These are phyloP conservation scores for Cryptosporidium tyzzeri DNA, from an alignment of 169 alveolate species.

Conservation along the genomic window DNA sequence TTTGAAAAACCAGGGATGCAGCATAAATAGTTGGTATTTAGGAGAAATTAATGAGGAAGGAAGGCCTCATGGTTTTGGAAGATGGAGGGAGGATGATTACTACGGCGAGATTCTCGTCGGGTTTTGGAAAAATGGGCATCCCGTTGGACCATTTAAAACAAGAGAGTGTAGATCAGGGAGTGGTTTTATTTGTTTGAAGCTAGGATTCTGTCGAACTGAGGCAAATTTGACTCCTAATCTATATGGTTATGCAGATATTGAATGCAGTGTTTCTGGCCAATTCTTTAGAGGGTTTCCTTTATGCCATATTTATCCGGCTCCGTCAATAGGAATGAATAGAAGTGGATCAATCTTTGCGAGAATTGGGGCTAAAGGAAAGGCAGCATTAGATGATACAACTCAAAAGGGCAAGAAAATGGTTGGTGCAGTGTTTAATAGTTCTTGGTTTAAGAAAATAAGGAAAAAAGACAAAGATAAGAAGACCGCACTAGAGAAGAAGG, in stretches of 20 bases:
- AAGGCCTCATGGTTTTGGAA: constrained; percentile 91
- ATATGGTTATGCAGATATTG: constrained; percentile 88
- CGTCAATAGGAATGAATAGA: constrained; percentile 26
- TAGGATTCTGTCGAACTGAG: constrained; percentile 73
- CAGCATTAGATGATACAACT: constrained; percentile 70
- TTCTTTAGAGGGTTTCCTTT: constrained; percentile 86
- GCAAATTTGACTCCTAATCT: constrained; percentile 1
- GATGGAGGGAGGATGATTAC: constrained; percentile 85
- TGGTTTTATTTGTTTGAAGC: constrained; percentile 84
- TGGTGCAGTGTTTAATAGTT: constrained; percentile 21
- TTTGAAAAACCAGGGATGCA: constrained; percentile 53
- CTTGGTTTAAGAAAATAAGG: constrained; percentile 49
- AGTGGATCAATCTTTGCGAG: constrained; percentile 68
- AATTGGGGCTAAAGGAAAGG: constrained; percentile 73
- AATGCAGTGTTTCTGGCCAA: constrained; percentile 87
- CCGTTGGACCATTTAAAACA: constrained; percentile 88
- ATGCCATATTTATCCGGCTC: constrained; percentile 82
- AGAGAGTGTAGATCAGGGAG: constrained; percentile 88
- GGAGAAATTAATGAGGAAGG: constrained; percentile 87
- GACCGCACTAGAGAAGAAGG: background rate
- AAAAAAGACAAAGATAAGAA: constrained; percentile 55
- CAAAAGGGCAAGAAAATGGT: constrained; percentile 53
- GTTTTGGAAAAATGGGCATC: constrained; percentile 90
- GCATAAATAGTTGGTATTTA: constrained; percentile 79
- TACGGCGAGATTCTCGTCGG: constrained; percentile 90